Percentiles rank a stretch among this genome's conserved stretches.
Evolutionary conservation across 192 early-diverging fungal species (phyloP).

Genomic region (Mortierella alpina): DNA sequence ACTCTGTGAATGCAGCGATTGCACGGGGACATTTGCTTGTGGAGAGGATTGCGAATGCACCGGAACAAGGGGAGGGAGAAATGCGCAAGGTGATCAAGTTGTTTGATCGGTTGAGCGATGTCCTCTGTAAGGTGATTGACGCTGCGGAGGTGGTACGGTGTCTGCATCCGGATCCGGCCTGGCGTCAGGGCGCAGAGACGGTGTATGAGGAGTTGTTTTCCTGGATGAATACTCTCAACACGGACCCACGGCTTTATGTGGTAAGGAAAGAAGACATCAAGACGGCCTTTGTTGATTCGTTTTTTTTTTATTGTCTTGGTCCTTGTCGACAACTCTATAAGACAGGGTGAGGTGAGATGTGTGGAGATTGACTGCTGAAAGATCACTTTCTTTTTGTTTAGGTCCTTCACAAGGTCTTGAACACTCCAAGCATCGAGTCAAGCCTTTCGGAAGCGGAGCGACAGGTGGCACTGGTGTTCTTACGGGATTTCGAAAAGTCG

Average conservation of each 20-base stretch:
- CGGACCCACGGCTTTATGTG: constrained; percentile 84
- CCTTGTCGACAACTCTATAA: neutral
- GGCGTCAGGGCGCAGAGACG: constrained; percentile 79
- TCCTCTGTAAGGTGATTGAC: constrained; percentile 92
- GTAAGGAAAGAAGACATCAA: constrained; percentile 56
- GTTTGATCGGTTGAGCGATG: constrained; percentile 89
- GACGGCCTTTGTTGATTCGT: neutral
- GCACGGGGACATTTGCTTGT: constrained; percentile 63
- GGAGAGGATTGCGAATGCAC: constrained; percentile 63
- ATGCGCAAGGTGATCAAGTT: constrained; percentile 84
- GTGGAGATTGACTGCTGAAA: neutral
- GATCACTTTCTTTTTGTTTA: constrained; percentile 19
- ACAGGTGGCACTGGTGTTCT: constrained; percentile 82
- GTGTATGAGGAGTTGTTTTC: constrained; percentile 80
- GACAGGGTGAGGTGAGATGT: neutral
- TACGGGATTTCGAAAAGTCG: constrained; percentile 94
- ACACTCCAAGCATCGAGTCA: constrained; percentile 62
- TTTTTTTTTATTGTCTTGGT: constrained; percentile 4
- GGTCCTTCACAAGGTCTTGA: constrained; percentile 76
- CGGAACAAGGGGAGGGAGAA: constrained; percentile 60
- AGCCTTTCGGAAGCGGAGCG: constrained; percentile 76
- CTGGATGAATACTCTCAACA: constrained; percentile 95
- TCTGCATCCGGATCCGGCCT: constrained; percentile 82
- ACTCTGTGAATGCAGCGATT: constrained; percentile 60
- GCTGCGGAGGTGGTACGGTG: constrained; percentile 92